Evolutionary conservation across 257 asterid genomes (phyloP), one percentile per base, ranked within the genome.

Genomic region (Solanum tarijense): DNA sequence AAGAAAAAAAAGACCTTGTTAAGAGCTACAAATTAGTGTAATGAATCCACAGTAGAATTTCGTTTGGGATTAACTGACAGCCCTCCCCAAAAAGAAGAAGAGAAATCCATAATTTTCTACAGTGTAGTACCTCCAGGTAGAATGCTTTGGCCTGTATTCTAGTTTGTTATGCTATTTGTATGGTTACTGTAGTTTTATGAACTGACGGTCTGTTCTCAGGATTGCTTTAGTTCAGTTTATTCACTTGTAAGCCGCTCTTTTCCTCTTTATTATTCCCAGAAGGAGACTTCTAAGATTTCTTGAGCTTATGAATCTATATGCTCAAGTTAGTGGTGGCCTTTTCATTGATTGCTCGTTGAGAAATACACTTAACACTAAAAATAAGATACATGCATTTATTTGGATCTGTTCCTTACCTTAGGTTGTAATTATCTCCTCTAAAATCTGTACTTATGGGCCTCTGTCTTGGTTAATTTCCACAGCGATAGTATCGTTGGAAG

Each of bases 401-500:
- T 72, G 66, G 88, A 25, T 73, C 55, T 73, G 52, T 84, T 85
- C 58, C 29, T 72, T 86, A 35, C 83, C n/a, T 31, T 46, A 27
- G 9, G 48, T 38, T 38, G 29, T 76, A 25, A 32, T 18, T 73
- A 38, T 73, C 0, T 39, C 27, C 81, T 73, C 76, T 65, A 35
- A 62, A 18, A 14, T n/a, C 65, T 85, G 79, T 62, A 65, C 29
- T 85, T 25, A 85, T 66, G 65, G 68, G 83, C 83, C 73, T 21
- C 52, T 39, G 29, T 73, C 62, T 29, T 68, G 35, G 4, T 85
- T 60, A 35, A 75, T 82, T 87, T 88, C 89, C 81, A 84, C 95
- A 96, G 98, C 89, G 99, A 95, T 68, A 66, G 85, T 83, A 91
- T 94, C 84, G 83, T 81, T 66, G 98, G 92, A 89, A 89, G 92